Evolutionary conservation across 2,329 filamentous ascomycete genomes (phyloP).

Genomic region (Sporothrix pallida): DNA sequence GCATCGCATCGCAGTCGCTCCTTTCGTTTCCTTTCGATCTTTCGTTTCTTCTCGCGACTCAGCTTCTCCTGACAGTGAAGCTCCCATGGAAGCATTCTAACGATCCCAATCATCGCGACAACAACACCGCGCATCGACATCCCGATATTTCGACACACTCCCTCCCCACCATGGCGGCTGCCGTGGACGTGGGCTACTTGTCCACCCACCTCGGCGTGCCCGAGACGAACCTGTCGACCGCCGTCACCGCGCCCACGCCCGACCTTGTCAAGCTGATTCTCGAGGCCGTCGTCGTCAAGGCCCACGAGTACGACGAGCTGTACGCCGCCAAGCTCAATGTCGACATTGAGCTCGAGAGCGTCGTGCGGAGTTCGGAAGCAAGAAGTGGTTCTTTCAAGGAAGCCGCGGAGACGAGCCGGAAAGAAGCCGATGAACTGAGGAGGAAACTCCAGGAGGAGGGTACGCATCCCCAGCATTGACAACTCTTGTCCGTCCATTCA

Average conservation of each 20-base stretch:
- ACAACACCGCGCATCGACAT: background rate
- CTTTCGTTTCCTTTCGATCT: no score
- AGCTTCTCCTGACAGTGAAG: background rate
- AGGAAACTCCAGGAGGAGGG: slow-evolving; percentile 83
- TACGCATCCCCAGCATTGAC: slow-evolving; percentile 47
- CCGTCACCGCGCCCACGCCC: slow-evolving; percentile 71
- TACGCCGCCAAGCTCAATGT: slow-evolving; percentile 86
- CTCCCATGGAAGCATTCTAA: slow-evolving; percentile 33
- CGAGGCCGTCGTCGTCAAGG: slow-evolving; percentile 75
- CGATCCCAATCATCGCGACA: background rate
- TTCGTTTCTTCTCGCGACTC: background rate
- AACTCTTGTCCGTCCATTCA: no score
- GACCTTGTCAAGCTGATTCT: slow-evolving; percentile 80
- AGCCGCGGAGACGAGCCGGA: slow-evolving; percentile 80
- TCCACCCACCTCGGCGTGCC: slow-evolving; percentile 73
- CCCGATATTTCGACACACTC: background rate
- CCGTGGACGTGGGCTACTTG: slow-evolving; percentile 73
- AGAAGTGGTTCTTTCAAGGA: slow-evolving; percentile 82
- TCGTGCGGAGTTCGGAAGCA: slow-evolving; percentile 80
- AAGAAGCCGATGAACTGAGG: slow-evolving; percentile 81
- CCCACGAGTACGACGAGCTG: slow-evolving; percentile 79
- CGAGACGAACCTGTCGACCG: slow-evolving; percentile 64
- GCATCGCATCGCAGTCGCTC: no score
- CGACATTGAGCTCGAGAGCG: slow-evolving; percentile 92
- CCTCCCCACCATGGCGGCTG: slow-evolving; percentile 60